Percentiles rank a stretch among this genome's conserved stretches.
Evolutionary conservation across 768 basidiomycete species (phyloP).

Genomic region (Trametopsis cervina): DNA sequence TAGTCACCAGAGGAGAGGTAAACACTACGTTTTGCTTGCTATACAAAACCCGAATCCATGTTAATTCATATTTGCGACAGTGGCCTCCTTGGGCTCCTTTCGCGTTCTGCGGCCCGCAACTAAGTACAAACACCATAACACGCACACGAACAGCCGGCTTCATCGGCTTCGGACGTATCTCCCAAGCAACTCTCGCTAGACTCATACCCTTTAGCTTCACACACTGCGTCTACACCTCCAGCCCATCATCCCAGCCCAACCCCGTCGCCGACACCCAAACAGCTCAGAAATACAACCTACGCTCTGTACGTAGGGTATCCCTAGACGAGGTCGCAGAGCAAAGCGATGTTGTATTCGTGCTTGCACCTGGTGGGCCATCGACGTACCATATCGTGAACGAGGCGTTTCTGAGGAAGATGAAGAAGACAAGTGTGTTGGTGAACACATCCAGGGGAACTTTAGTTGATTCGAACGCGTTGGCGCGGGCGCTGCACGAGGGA

Average conservation of each 20-base stretch:
- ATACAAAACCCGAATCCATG: not conserved
- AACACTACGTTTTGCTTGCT: slow-evolving; percentile 16
- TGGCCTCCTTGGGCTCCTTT: slow-evolving; percentile 92
- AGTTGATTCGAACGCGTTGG: slow-evolving; percentile 87
- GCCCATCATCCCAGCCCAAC: slow-evolving; percentile 42
- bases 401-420: slow-evolving; percentile 76
- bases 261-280: slow-evolving; percentile 31
- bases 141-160: slow-evolving; percentile 74
- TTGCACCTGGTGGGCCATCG: slow-evolving; percentile 65
- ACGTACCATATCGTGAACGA: slow-evolving; percentile 73
- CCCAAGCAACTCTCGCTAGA: slow-evolving; percentile 74
- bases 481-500: slow-evolving; percentile 63
- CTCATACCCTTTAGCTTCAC: slow-evolving; percentile 80
- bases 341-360: slow-evolving; percentile 81
- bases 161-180: slow-evolving; percentile 92
- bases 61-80: slow-evolving; percentile 27
- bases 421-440: slow-evolving; percentile 72
- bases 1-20: slow-evolving; percentile 70
- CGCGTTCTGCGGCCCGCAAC: slow-evolving; percentile 75
- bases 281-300: slow-evolving; percentile 23
- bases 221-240: slow-evolving; percentile 60
- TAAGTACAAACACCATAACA: slow-evolving; percentile 45
- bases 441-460: slow-evolving; percentile 83
- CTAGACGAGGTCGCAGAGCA: slow-evolving; percentile 64
- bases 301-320: slow-evolving; percentile 46